Evolutionary conservation across 352 stramenopile species (phyloP), one percentile per base, ranked within the genome.

Genomic region (Thalassiosira hispida): DNA sequence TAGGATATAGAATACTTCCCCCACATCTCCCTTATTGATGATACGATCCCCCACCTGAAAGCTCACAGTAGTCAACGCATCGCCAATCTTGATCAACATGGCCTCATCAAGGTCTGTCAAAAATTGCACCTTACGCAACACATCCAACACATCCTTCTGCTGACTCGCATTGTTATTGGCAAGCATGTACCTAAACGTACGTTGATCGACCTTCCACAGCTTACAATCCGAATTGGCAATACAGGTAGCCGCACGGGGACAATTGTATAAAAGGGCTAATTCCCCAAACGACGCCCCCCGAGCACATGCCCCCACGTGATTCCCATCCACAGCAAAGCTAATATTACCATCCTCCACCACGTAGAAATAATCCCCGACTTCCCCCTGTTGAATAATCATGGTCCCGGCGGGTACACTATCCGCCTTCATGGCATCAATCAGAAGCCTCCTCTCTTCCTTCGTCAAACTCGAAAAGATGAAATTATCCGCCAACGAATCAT

Each of bases 1-100:
- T 38, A 99, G 93, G 81, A 99, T 98, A 93, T 98, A 99, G 85
- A 99, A 99, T 7, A 97, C 96, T 82, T 98, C 95, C 73, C 97
- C 97, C 64, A 96, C 90, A 51, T 98, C 96, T 44, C 96, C 97
- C 84, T 98, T 97, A 25, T 94, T 95, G 68, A 99, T 98, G 70
- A 99, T 98, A 68, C 95, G 95, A 38, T 98, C 95, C 16, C 96
- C 96, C 9, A 92, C 95, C n/a, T 97, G 90, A 83, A 98, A 98
- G 49, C 84, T 96, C 14, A 98, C 95, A 52, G 97, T 95, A 1
- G 90, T 96, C 16, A 98, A 83, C 49, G 97, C 97, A 89, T 98
- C 96, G 0, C 94, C 96, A 60, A 99, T 91, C n/a, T 93, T 93
- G 73, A 97, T 86, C 0, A 99, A 73, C 78, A 86, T 79, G 2